Evolutionary conservation across 2,329 filamentous ascomycete species (phyloP).

Genomic region (Beauveria sp.): DNA sequence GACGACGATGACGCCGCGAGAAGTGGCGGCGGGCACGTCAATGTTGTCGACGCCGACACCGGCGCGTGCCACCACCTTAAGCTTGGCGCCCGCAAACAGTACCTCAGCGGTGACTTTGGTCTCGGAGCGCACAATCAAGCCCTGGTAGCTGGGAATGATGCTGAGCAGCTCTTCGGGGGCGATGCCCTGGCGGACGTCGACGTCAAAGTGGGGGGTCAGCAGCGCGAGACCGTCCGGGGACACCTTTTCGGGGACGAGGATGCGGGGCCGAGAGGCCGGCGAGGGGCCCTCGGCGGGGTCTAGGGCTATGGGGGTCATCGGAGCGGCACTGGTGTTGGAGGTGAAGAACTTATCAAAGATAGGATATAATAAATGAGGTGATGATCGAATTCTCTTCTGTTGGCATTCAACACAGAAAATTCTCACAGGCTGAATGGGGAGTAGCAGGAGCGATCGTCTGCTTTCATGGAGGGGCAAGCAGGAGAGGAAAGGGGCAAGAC

Average conservation of each 20-base stretch:
- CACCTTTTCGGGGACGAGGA: conserved; percentile 74
- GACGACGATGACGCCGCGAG: conserved; percentile 68
- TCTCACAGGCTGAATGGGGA: not conserved
- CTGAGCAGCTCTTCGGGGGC: conserved; percentile 53
- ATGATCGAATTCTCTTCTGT: not conserved
- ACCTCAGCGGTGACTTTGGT: conserved; percentile 69
- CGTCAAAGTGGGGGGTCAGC: conserved; percentile 57
- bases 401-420: not conserved
- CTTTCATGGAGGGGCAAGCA: not conserved
- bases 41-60: conserved; percentile 83
- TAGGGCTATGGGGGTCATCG: conserved; percentile 18
- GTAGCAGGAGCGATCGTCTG: not conserved
- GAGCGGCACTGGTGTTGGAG: not conserved
- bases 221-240: conserved; percentile 70
- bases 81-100: conserved; percentile 56
- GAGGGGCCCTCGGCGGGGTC: conserved; percentile 6
- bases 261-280: conserved; percentile 27
- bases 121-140: conserved; percentile 72
- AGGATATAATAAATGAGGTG: not conserved
- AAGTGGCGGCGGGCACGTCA: conserved; percentile 64
- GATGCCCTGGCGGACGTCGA: conserved; percentile 59
- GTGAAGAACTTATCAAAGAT: not conserved
- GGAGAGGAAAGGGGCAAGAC: not conserved
- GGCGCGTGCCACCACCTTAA: conserved; percentile 72
- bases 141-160: conserved; percentile 67